These are phyloP conservation scores for Stephania cephalantha DNA, from an alignment of 164 flowering plant species.

Conservation along the genomic window DNA sequence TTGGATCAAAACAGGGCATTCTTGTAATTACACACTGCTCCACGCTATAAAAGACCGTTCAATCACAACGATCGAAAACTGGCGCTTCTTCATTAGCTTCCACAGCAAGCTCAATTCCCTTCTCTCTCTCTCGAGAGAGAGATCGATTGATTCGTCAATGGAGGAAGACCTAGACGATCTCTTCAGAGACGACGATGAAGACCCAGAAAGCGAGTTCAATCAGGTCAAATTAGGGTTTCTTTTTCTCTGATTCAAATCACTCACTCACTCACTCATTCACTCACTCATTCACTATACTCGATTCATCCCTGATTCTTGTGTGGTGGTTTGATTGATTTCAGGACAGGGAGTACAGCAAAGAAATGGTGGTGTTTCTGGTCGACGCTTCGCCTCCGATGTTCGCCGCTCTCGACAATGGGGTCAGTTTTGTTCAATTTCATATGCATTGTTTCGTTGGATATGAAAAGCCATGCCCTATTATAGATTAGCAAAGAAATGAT, in stretches of 20 bases:
- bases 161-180: slow-evolving; percentile 69
- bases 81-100: no score
- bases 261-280: neutral
- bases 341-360: slow-evolving; percentile 65
- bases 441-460: neutral
- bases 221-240: slow-evolving; percentile 31
- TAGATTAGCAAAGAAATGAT: no score
- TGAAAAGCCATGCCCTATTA: neutral
- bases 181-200: slow-evolving; percentile 75
- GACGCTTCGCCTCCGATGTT: slow-evolving; percentile 98
- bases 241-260: neutral
- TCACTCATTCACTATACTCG: neutral
- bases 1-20: no score
- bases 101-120: no score
- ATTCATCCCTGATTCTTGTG: neutral
- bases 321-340: slow-evolving; percentile 15
- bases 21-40: no score
- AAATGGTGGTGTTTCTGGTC: slow-evolving; percentile 61
- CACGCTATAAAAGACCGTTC: no score
- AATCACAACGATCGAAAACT: no score
- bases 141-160: slow-evolving; percentile 19
- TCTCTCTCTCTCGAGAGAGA: no score
- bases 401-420: slow-evolving; percentile 32
- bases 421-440: slow-evolving; percentile 18
- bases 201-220: slow-evolving; percentile 43